These are phyloP conservation scores for Leptographium flavum DNA, from an alignment of 2,329 filamentous ascomycete species.

Conservation along the genomic window DNA sequence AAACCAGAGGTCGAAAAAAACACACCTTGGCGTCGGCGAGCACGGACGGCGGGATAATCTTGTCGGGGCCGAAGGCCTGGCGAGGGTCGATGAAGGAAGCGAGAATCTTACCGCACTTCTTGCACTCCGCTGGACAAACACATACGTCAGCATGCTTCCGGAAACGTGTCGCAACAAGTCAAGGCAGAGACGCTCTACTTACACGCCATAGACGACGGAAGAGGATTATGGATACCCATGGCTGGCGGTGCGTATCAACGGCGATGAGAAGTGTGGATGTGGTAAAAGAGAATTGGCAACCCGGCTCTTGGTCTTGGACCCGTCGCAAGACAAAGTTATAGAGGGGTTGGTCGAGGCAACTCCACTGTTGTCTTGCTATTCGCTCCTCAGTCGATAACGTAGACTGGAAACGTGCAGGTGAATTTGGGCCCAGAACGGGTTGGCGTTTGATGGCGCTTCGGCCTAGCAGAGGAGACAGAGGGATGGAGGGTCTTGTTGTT, in stretches of 20 bases:
- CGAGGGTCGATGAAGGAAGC: constrained; percentile 87
- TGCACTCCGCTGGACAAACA: constrained; percentile 66
- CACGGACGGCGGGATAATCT: constrained; percentile 84
- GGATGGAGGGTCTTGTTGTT: too few relatives aligned
- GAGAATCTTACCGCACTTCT: constrained; percentile 92
- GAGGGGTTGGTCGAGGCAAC: neutral
- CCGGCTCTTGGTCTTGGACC: too few relatives aligned
- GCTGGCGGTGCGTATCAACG: constrained; percentile 2
- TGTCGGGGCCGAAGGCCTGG: constrained; percentile 89
- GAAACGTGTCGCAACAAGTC: neutral
- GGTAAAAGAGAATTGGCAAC: neutral
- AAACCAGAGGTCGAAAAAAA: neutral
- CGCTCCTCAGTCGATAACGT: too few relatives aligned
- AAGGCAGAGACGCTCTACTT: constrained; percentile 24
- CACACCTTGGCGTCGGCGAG: constrained; percentile 78
- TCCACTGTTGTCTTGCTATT: neutral
- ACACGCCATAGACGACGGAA: constrained; percentile 55
- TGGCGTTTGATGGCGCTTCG: too few relatives aligned
- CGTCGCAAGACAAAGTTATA: neutral
- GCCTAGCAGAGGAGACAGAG: too few relatives aligned
- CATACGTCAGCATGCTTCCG: neutral
- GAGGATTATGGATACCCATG: constrained; percentile 54
- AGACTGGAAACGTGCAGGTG: too few relatives aligned
- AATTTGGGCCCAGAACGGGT: too few relatives aligned
- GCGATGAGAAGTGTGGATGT: neutral